Conservation (phyloP, 352 stramenopile species). For the Phytophthora sojae region DNA sequence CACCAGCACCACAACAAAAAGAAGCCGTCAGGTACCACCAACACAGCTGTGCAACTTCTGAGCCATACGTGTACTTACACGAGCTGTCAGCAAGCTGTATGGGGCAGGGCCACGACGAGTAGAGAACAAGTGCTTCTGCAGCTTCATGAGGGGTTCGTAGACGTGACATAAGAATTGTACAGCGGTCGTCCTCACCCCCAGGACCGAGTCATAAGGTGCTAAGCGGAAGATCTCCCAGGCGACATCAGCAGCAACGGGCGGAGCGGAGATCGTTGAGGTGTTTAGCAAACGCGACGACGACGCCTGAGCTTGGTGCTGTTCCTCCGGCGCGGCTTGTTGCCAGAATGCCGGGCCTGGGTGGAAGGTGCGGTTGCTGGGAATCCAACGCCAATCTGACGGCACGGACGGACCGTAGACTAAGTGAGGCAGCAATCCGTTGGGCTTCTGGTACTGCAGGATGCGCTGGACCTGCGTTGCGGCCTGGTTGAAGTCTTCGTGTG, state of each 20-base stretch:
- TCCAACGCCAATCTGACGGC: conserved; percentile 51
- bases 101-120: conserved; percentile 32
- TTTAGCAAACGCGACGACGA: conserved; percentile 22
- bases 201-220: conserved; percentile 75
- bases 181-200: conserved; percentile 65
- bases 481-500: conserved; percentile 76
- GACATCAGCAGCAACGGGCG: conserved; percentile 77
- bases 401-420: conserved; percentile 84
- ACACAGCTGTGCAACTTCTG: not conserved
- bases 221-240: conserved; percentile 87
- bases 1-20: conserved; percentile 9
- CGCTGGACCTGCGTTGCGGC: conserved; percentile 72
- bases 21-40: not conserved
- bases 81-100: conserved; percentile 45
- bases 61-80: conserved; percentile 37
- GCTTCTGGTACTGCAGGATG: conserved; percentile 67
- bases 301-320: not conserved
- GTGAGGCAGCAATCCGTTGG: conserved; percentile 67
- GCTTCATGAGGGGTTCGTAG: conserved; percentile 63
- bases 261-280: conserved; percentile 70
- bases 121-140: conserved; percentile 62
- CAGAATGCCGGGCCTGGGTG: conserved; percentile 85
- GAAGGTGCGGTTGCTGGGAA: conserved; percentile 75
- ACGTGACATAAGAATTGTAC: conserved; percentile 79
- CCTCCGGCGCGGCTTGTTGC: conserved; percentile 9